Evolutionary conservation across 1,284 basidiomycete species (phyloP), one percentile per base, ranked within the genome.

Genomic region (Veloboletus limbatus): DNA sequence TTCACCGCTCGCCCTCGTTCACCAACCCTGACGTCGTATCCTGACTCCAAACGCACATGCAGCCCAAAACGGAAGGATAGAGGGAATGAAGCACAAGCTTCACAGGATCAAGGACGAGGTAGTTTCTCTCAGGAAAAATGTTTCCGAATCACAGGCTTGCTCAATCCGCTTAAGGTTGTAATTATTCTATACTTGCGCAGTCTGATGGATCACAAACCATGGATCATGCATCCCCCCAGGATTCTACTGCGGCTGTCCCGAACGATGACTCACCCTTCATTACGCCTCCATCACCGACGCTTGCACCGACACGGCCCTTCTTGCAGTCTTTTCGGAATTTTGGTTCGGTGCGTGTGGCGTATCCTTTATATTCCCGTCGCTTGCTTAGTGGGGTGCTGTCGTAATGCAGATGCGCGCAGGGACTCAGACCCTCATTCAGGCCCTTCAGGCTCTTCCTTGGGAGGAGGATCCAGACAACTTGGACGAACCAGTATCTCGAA

Each of bases 341-440:
- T 53, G 79, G 79, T 52, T 88, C 88, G 11, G 88, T 88, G 59
- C 54, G 81, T 49, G 41, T 54, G 37, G 13, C 32, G 27, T 30
- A 40, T 39, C 24, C 7, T 32, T 31, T 21, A 13, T 33, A 27
- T 48, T 16, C 11, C 9, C 30, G 7, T 26, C 14, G 13, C 40
- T 40, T 41, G 24, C 50, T 54, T 46, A 57, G 43, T 11, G 14
- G 8, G 22, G 20, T 24, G 4, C n/a, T 28, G 6, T 30, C 26
- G 53, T 49, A 44, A 48, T 52, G 59, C 56, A 85, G 88, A 85
- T 91, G 80, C 82, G 86, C 35, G 78, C 82, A 18, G 88, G 88
- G 21, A 91, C 88, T 6, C 88, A 91, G 62, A 86, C 88, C 3
- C 77, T 91, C 41, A 91, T 91, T 37, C 88, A 91, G 68, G 88